These are phyloP conservation scores for Eleusine coracana DNA, from an alignment of 176 grass and related monocot genomes.

Conservation along the genomic window DNA sequence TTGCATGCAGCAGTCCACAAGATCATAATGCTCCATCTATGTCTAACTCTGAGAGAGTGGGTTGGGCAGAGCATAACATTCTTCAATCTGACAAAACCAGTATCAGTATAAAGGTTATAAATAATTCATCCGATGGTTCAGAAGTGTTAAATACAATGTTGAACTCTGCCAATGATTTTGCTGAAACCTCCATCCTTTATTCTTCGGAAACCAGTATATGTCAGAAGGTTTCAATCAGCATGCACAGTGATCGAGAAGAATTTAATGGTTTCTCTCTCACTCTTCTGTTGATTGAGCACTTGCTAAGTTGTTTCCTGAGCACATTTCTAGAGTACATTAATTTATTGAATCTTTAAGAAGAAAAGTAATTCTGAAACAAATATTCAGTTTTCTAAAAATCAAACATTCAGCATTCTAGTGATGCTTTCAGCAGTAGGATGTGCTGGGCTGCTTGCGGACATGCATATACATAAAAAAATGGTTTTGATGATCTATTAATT, in stretches of 20 bases:
- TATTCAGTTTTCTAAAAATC: neutral
- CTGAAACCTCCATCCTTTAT: constrained; percentile 22
- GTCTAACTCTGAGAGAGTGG: constrained; percentile 20
- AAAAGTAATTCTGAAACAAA: constrained; percentile 14
- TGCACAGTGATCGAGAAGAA: constrained; percentile 29
- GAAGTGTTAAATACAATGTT: constrained; percentile 15
- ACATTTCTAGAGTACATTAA: constrained; percentile 4
- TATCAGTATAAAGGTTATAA: neutral
- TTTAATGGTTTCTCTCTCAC: constrained; percentile 32
- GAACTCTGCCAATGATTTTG: constrained; percentile 32
- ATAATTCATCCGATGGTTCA: constrained; percentile 1
- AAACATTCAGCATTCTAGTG: neutral
- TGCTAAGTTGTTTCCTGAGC: constrained; percentile 17
- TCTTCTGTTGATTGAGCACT: constrained; percentile 13
- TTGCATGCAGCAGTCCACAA: constrained; percentile 1
- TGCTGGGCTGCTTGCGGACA: neutral
- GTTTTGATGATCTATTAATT: neutral
- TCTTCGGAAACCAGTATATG: constrained; percentile 25
- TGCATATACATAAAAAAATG: neutral
- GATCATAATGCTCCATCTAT: neutral
- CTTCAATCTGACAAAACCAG: constrained; percentile 26
- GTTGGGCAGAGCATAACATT: constrained; percentile 13
- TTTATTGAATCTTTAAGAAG: constrained; percentile 10
- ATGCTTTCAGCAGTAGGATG: constrained; percentile 26
- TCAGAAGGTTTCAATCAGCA: constrained; percentile 29